Base-by-base conservation (phyloP, 805 yeast genomes). In the Spencermartinsiella europaea region DNA sequence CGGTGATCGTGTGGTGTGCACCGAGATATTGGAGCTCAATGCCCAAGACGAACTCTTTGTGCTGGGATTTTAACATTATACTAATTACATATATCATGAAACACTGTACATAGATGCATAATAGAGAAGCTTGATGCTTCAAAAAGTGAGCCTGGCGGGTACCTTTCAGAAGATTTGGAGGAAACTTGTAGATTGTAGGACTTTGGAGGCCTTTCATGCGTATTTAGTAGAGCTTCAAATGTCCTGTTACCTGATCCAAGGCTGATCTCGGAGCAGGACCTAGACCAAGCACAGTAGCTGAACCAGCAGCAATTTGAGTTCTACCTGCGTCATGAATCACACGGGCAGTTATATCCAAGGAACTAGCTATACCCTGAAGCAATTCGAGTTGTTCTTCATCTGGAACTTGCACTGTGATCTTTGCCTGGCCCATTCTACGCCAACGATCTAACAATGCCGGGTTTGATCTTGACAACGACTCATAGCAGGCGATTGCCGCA, bases 281-380 rank as follows among this genome's bases (percentile, higher is more conserved):
- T 21, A 93, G 63, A 1, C 98, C 99, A n/a, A 93, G 68, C 1
- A 93, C 98, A 0, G 99, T 93, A 2, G 95, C 95, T 49, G 93
- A 82, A 0, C 98, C 98, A 4, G 96, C 85, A n/a, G 87, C 95
- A 42, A 93, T 80, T 64, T 93, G 97, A 0, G 99, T 91, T 57
- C 97, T 76, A 2, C 99, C 99, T 21, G 99, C 99, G 68, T 93
- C 99, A 56, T 85, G 95, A 34, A 93, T 88, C 4, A 87, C 76
- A 53, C 81, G 77, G 2, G 91, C 79, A 57, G 88, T 85, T 15
- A 93, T 76, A 4, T 90, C 90, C 46, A 85, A 59, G 2, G 88
- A 79, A 33, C 85, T 75, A 1, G 97, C 97, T 58, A 76, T 78
- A 2, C 95, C 91, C 64, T 79, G 86, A 22, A 93, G 67, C 38